Evolutionary conservation across 345 rosid species (phyloP).

Genomic region (Acer negundo): DNA sequence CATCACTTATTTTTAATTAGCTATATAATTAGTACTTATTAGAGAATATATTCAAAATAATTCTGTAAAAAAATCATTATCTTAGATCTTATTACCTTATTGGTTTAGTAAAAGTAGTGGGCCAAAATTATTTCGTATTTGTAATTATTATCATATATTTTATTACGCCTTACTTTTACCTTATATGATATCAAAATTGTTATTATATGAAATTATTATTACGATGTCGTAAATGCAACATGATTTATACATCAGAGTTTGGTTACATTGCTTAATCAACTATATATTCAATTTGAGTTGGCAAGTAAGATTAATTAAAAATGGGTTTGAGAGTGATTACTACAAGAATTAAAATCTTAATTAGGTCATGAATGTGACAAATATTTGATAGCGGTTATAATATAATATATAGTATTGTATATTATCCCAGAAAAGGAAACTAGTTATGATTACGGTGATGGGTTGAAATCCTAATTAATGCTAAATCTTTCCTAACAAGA

Average conservation of each 20-base stretch:
- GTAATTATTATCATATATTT: too few relatives aligned
- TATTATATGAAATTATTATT: too few relatives aligned
- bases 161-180: background rate
- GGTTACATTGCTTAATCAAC: background rate
- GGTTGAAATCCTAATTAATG: background rate
- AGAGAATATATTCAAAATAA: too few relatives aligned
- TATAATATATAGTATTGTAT: background rate
- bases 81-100: too few relatives aligned
- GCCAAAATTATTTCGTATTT: too few relatives aligned
- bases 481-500: constrained; percentile 6
- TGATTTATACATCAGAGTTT: background rate
- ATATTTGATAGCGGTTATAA: background rate
- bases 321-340: background rate
- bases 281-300: background rate
- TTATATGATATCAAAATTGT: background rate
- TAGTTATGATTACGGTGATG: background rate
- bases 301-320: background rate
- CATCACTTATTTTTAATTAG: too few relatives aligned
- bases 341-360: background rate
- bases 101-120: too few relatives aligned
- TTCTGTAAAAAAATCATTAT: too few relatives aligned
- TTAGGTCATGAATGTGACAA: background rate
- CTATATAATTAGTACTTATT: too few relatives aligned
- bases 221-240: background rate
- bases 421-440: background rate